Percentiles rank a stretch among this genome's conserved stretches.
Evolutionary conservation across 2,329 filamentous ascomycete species (phyloP).

Genomic region (Tolypocladium sp.): DNA sequence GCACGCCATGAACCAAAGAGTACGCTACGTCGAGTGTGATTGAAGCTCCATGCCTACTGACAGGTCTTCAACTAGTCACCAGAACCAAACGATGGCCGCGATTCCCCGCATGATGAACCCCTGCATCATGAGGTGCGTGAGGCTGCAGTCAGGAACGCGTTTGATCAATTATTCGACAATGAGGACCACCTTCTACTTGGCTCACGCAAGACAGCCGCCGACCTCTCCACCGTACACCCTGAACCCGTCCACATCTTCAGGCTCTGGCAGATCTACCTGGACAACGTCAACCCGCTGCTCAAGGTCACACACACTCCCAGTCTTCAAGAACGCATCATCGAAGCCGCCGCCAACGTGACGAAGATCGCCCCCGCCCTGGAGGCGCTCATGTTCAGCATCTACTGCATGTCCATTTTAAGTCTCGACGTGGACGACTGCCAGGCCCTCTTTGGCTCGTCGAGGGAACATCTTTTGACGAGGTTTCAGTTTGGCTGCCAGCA

Average conservation of each 20-base stretch:
- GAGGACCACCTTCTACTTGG: constrained; percentile 46
- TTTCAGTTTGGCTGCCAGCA: constrained; percentile 42
- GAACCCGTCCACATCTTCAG: constrained; percentile 33
- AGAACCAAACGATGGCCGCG: not conserved
- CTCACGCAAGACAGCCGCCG: constrained; percentile 24
- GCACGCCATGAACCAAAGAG: not conserved
- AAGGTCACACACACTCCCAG: constrained; percentile 49
- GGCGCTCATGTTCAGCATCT: constrained; percentile 48
- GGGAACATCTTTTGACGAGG: constrained; percentile 27
- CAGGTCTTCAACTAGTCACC: not conserved
- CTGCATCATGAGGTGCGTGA: not conserved
- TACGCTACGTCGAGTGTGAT: not conserved
- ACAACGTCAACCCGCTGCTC: constrained; percentile 50
- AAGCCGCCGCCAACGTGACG: constrained; percentile 32
- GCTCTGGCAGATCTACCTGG: constrained; percentile 49
- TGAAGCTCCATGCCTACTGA: not conserved
- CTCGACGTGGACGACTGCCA: constrained; percentile 33
- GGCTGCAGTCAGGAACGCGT: constrained; percentile 29
- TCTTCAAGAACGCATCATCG: constrained; percentile 41
- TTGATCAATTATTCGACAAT: constrained; percentile 30
- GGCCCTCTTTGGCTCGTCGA: constrained; percentile 28
- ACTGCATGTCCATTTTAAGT: constrained; percentile 31
- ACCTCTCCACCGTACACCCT: constrained; percentile 42
- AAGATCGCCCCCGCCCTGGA: constrained; percentile 33
- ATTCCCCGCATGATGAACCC: not conserved